Conservation (phyloP, 2,329 filamentous ascomycete species). For the Ascosphaera acerosa region DNA sequence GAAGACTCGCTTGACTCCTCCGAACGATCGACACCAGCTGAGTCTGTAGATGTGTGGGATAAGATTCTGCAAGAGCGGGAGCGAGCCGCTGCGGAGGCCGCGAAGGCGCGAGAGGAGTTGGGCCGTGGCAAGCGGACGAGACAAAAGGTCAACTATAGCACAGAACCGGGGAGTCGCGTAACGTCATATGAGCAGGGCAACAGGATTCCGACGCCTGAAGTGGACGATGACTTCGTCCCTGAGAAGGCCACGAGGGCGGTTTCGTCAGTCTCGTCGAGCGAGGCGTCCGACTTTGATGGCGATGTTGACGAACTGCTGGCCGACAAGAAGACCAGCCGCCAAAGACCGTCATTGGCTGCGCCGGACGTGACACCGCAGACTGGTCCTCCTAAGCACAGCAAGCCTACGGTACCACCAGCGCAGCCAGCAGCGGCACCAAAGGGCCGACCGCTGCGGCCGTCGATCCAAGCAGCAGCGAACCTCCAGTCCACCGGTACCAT, state of each 20-base stretch:
- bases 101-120: slow-evolving; percentile 44
- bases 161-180: not conserved
- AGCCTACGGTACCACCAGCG: too few relatives aligned
- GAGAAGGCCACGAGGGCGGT: not conserved
- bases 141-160: slow-evolving; percentile 1
- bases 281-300: slow-evolving; percentile 6
- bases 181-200: not conserved
- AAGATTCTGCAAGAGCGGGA: slow-evolving; percentile 68
- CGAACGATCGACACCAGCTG: slow-evolving; percentile 23
- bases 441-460: too few relatives aligned
- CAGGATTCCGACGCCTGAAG: not conserved
- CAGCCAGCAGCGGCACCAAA: too few relatives aligned
- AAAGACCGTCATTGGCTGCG: too few relatives aligned
- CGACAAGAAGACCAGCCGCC: too few relatives aligned
- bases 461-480: too few relatives aligned
- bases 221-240: slow-evolving; percentile 1
- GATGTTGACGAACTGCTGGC: slow-evolving; percentile 4
- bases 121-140: slow-evolving; percentile 63
- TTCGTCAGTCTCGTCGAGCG: not conserved
- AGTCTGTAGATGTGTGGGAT: slow-evolving; percentile 60
- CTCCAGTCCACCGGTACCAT: too few relatives aligned
- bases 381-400: too few relatives aligned
- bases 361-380: too few relatives aligned
- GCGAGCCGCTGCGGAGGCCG: slow-evolving; percentile 46
- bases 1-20: slow-evolving; percentile 33